Evolutionary conservation across 176 grass and related monocot genomes (phyloP).

Genomic region (Olyra latifolia): DNA sequence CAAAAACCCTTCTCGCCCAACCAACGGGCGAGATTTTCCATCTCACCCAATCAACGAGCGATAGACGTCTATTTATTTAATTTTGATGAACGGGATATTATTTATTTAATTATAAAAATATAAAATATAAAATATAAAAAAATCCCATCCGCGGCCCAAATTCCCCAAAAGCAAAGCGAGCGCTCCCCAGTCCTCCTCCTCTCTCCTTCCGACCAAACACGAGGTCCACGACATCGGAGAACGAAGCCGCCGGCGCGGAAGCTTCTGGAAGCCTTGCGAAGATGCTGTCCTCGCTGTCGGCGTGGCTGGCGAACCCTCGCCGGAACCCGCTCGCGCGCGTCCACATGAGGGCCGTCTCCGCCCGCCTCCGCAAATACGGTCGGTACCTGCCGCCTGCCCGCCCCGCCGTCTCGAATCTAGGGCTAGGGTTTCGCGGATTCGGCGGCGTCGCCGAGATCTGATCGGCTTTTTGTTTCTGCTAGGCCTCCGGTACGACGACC

Average conservation of each 20-base stretch:
- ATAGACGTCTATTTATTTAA: too few species aligned
- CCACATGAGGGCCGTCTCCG: slow-evolving; percentile 60
- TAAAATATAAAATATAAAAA: too few species aligned
- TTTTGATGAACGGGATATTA: too few species aligned
- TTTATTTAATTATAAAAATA: too few species aligned
- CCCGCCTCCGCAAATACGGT: slow-evolving; percentile 86
- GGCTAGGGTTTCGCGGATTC: background rate
- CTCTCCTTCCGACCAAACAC: background rate
- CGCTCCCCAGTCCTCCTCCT: background rate
- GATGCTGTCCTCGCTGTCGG: slow-evolving; percentile 40
- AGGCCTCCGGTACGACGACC: slow-evolving; percentile 81
- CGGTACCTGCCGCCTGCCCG: background rate
- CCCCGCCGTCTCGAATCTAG: background rate
- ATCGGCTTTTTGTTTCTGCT: background rate
- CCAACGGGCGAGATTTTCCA: too few species aligned
- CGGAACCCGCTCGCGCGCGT: slow-evolving; percentile 64
- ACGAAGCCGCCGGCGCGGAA: background rate
- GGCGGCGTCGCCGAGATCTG: background rate
- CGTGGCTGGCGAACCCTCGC: slow-evolving; percentile 73
- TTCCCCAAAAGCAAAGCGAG: background rate
- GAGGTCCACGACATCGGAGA: background rate
- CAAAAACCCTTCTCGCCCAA: too few species aligned
- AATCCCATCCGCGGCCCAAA: background rate
- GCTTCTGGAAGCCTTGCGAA: slow-evolving; percentile 15
- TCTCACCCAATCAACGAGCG: too few species aligned